phyloP scores from a whole-genome alignment of 176 grass and related monocot genomes.

The Saccharum spontaneum region DNA sequence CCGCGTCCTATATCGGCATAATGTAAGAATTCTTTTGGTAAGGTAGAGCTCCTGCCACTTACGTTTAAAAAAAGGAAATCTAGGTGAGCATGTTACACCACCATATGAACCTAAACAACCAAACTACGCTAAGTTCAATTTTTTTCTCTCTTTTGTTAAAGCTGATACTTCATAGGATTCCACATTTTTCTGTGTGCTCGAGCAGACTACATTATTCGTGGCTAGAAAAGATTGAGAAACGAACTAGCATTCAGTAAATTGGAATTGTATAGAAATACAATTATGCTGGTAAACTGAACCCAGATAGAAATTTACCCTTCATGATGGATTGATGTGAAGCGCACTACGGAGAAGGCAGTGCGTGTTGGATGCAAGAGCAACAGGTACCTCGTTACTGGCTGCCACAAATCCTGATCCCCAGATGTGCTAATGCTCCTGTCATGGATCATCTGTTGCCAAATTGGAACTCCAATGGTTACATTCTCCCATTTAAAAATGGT shows the following conservation, averaged over 20 bases:
- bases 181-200: not conserved
- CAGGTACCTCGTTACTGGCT: not conserved
- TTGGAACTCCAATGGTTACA: slow-evolving; percentile 7
- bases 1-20: too few species aligned
- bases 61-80: too few species aligned
- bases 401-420: not conserved
- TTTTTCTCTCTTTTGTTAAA: not conserved
- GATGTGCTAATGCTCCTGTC: not conserved
- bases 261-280: not conserved
- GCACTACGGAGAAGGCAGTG: slow-evolving; percentile 17
- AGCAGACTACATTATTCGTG: not conserved
- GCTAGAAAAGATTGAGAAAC: not conserved
- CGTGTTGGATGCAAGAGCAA: slow-evolving; percentile 18
- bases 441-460: slow-evolving; percentile 15
- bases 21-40: too few species aligned
- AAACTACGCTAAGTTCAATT: too few species aligned
- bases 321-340: slow-evolving; percentile 15
- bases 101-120: too few species aligned
- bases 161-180: not conserved
- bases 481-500: not conserved
- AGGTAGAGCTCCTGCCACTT: too few species aligned
- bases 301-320: not conserved
- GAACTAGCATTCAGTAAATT: not conserved
- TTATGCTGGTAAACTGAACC: not conserved
- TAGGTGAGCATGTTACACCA: too few species aligned